Evolutionary conservation across 192 early-diverging fungal species (phyloP), one percentile per base, ranked within the genome.

Genomic region (Obelidium mucronatum): DNA sequence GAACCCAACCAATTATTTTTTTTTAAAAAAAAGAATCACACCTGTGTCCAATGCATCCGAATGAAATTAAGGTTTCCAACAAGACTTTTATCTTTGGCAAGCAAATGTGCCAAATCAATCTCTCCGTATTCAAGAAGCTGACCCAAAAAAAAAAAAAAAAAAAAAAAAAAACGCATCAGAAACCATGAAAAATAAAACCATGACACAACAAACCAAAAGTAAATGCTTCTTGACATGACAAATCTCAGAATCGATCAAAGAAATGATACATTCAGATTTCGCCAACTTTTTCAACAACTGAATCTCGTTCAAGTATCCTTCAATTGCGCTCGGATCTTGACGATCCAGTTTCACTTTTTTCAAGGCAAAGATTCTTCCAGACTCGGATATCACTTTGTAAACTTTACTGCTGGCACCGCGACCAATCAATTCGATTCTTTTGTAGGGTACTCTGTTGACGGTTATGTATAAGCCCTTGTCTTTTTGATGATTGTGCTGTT

Each of bases 381-480:
- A 78, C 67, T 88, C 87, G 17, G 79, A 71, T 78, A 94, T 84
- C 2, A 95, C 94, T 73, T 92, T 96, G 85, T 90, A 97, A 11
- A 98, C 97, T 82, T 93, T 96, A 65, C 91, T 92, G 52, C 89
- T 93, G 37, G 95, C 97, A 26, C 97, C 97, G 13, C 90, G 85
- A 1, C 96, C 97, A 8, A 96, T 90, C 13, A 81, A 48, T 22
- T 76, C 82, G 26, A 86, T 72, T 44, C 80, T 48, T 58, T 67
- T 35, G 79, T 86, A 88, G 15, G 58, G 28, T 6, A 53, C 54
- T 8, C 78, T 75, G 73, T 86, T 85, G 26, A 88, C 83, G 26
- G 63, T 42, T 33, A 74, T 74, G 15, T 24, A 33, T 1, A 74
- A 59, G 17, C 37, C 37, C 13, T 39, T 65, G n/a, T 40, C 6